Percentiles rank a stretch among this genome's conserved stretches.
These are phyloP conservation scores for Podila epigama DNA, from an alignment of 192 early-diverging fungal species.

Conservation along the genomic window DNA sequence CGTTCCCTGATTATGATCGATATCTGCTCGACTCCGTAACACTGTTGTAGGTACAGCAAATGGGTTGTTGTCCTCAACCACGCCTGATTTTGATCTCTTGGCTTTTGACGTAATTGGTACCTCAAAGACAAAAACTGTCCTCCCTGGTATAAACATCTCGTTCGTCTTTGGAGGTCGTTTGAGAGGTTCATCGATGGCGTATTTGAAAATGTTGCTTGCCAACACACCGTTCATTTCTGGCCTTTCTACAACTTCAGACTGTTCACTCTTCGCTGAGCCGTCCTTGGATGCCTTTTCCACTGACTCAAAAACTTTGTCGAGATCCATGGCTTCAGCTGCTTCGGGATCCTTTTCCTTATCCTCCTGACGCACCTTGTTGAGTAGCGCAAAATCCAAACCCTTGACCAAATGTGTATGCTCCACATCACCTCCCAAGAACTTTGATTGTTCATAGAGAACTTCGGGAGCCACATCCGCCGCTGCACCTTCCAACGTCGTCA, in stretches of 20 bases:
- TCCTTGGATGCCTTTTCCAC: conserved; percentile 53
- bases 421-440: conserved; percentile 88
- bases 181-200: conserved; percentile 43
- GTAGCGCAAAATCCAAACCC: conserved; percentile 86
- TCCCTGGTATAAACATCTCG: conserved; percentile 77
- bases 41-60: conserved; percentile 75
- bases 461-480: conserved; percentile 56
- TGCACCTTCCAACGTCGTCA: conserved; percentile 50
- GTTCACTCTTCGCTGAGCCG: conserved; percentile 2
- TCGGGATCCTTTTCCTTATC: conserved; percentile 52
- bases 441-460: conserved; percentile 76
- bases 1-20: conserved; percentile 46
- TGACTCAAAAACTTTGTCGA: conserved; percentile 48
- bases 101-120: conserved; percentile 48
- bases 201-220: conserved; percentile 59
- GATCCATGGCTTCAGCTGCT: conserved; percentile 48
- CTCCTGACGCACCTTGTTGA: conserved; percentile 76
- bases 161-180: conserved; percentile 58
- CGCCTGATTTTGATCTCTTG: conserved; percentile 50
- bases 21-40: conserved; percentile 79
- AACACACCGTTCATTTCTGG: conserved; percentile 50
- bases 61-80: conserved; percentile 51
- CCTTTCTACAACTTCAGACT: conserved; percentile 26
- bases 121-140: conserved; percentile 80
- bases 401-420: conserved; percentile 93